Evolutionary conservation across 768 basidiomycete genomes (phyloP), one percentile per base, ranked within the genome.

Genomic region (Lactarius indigo): DNA sequence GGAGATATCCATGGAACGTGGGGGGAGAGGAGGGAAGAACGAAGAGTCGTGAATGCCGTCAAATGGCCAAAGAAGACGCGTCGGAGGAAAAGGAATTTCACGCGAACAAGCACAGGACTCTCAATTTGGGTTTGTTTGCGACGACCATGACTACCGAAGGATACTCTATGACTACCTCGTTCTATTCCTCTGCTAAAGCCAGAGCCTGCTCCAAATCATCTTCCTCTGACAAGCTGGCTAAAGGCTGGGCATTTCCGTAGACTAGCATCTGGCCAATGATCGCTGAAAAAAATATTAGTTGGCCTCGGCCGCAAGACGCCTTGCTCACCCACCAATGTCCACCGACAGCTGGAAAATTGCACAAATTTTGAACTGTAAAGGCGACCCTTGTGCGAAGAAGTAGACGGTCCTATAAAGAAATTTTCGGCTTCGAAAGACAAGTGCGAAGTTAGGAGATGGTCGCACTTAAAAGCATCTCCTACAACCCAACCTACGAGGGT

Each of bases 401-500:
- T 94, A 94, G 3, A 82, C 81, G 13, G 88, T 86, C 74, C 92
- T 94, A 71, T 3, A 26, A 60, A 18, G 0, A 58, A 23, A 50
- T 31, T 30, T 59, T 59, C 12, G 26, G 4, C 20, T 56, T 63
- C 28, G 31, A 42, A n/a, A 31, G 55, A 37, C 10, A 26, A 28
- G 20, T 28, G 4, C 42, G n/a, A 31, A n/a, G 63, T 50, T 71
- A 47, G 56, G 59, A 35, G 65, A 9, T 50, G 26, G 18, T 68
- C 82, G 68, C 72, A 92, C 92, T 94, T 94, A 84, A 91, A 94
- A 20, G 85, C 76, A 76, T 94, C 92, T 69, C 92, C 92, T 65
- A 89, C 91, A 56, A 85, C 78, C 92, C 92, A 94, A 35, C 92
- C 92, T 41, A 92, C 73, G 58, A 94, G 76, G 2, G 92, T 94